Percentiles rank a stretch among this genome's conserved stretches.
Evolutionary conservation across 1,139 yeast species (phyloP).

Genomic region (Suhomyces panamericanus): DNA sequence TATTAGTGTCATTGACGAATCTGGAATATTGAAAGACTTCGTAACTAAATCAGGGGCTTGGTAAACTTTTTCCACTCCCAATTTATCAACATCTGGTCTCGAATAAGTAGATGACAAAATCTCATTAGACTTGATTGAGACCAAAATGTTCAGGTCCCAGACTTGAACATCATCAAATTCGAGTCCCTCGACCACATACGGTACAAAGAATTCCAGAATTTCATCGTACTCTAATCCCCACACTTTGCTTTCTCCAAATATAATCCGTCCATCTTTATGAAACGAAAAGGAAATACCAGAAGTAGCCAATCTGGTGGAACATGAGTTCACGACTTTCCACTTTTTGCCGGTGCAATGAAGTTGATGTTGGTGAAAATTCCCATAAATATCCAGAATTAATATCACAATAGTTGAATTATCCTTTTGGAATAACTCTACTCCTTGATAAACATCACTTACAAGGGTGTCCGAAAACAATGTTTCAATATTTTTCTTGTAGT

Average conservation of each 20-base stretch:
- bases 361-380: slow-evolving; percentile 2
- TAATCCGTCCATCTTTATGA: not conserved
- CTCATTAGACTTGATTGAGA: not conserved
- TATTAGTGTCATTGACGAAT: slow-evolving; percentile 16
- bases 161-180: not conserved
- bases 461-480: not conserved
- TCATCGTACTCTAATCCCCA: slow-evolving; percentile 1
- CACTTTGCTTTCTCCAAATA: not conserved
- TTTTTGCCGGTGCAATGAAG: not conserved
- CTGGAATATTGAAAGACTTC: not conserved
- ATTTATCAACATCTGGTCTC: not conserved
- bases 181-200: not conserved
- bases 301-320: not conserved
- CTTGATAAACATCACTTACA: not conserved
- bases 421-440: not conserved
- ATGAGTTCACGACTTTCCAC: not conserved
- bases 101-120: not conserved
- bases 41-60: not conserved
- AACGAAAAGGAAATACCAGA: not conserved
- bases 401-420: not conserved
- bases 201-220: not conserved
- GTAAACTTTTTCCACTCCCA: not conserved
- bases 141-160: not conserved
- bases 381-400: slow-evolving; percentile 5
- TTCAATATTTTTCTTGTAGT: not conserved